Base-by-base conservation (phyloP, 2,329 filamentous ascomycete species). In the Fusarium dimerum region DNA sequence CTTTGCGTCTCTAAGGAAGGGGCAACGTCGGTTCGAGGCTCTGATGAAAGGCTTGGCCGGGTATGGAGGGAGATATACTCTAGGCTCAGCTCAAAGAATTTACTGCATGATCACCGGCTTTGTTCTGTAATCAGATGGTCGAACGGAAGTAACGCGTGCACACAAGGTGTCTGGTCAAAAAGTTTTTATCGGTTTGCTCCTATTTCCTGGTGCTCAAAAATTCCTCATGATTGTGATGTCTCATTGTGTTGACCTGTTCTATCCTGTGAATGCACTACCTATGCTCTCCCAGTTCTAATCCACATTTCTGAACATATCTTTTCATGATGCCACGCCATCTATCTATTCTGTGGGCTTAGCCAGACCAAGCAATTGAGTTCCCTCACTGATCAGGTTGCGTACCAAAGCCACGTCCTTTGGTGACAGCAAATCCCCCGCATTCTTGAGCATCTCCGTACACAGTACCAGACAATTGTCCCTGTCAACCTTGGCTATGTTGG, bases 381-480 rank as follows among this genome's bases (percentile, higher is more conserved):
- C 84, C 39, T 77, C 72, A 48, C 70, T 75, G 41, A 86, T 62
- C 39, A 85, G 65, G 46, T 74, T 72, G 51, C 78, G 74, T 52
- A 85, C 74, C n/a, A 74, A 63, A 13, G 60, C 66, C 43, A 67
- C 66, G 29, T 73, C 71, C 53, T 70, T 64, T 2, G 72, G 58
- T 1, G 76, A 66, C 57, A 84, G 62, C 7, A 73, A 70, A 1
- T 69, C 66, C 0, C 73, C 70, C 16, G 73, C 71, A 42, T 72
- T 74, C 61, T 75, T 76, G 40, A 84, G 60, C 48, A 87, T 61
- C 66, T 85, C 79, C 2, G 77, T 77, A 4, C 84, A 75, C 51
- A 87, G 66, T 1, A 87, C 80, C 18, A 87, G 68, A 0, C 77
- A 82, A 55, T 87, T 87, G 66, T 86, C 83, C 9, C 82, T 75